Conservation (phyloP, 495 filamentous ascomycete species). For the Filosporella fistucella region DNA sequence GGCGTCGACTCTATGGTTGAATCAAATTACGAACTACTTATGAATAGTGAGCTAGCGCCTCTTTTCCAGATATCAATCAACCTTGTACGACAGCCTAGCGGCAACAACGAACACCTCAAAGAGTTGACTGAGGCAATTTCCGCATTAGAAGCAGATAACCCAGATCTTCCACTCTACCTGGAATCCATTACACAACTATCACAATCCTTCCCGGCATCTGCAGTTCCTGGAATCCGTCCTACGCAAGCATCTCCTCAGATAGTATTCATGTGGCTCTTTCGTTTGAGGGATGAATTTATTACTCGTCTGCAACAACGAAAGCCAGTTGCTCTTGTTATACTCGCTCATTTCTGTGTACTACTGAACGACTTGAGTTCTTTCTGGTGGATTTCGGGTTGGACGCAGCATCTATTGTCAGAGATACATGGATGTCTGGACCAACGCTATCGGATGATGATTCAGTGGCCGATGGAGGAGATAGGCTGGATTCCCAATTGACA, state of each 20-base stretch:
- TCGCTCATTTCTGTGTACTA: conserved; percentile 36
- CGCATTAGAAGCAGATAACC: background rate
- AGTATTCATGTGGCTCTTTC: conserved; percentile 33
- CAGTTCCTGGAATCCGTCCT: conserved; percentile 8
- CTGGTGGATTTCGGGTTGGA: conserved; percentile 38
- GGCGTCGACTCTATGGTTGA: conserved; percentile 32
- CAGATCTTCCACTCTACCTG: conserved; percentile 18
- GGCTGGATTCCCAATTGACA: conserved; percentile 27
- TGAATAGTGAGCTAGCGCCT: conserved; percentile 21
- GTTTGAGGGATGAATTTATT: conserved; percentile 27
- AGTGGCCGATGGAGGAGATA: conserved; percentile 37
- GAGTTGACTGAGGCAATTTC: conserved; percentile 3
- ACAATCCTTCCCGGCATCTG: conserved; percentile 7
- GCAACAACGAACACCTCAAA: conserved; percentile 6
- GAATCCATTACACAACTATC: conserved; percentile 17
- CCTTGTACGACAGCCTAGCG: conserved; percentile 1
- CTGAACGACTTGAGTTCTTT: conserved; percentile 28
- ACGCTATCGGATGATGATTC: conserved; percentile 32
- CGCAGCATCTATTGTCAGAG: conserved; percentile 28
- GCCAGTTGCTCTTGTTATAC: conserved; percentile 32
- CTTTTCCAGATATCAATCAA: conserved; percentile 26
- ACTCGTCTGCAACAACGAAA: conserved; percentile 26
- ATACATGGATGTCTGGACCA: conserved; percentile 31
- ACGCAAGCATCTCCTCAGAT: conserved; percentile 20
- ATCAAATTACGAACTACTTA: conserved; percentile 16